Evolutionary conservation across 805 yeast species (phyloP), one percentile per base, ranked within the genome.

Genomic region (Starmerella floricola): DNA sequence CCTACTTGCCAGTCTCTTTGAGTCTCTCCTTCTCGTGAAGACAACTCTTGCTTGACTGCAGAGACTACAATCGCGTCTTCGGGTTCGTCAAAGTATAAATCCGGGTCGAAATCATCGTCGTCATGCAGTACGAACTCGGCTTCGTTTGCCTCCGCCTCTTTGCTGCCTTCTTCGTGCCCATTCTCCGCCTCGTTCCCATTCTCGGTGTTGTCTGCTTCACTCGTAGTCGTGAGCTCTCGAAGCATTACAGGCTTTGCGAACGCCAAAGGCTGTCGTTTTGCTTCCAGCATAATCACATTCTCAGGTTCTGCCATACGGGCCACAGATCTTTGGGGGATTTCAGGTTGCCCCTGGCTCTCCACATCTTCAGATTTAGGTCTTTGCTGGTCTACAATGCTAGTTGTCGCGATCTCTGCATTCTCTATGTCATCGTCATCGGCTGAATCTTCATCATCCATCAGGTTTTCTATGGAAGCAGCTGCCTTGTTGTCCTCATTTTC

Each of bases 241-340:
- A 48, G 29, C 34, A 49, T 37, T 6, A 43, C 48, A 3, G 53
- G 52, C 32, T 36, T 34, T 4, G 44, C 54, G 13, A 40, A 8
- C 17, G 27, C 21, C 10, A 50, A 24, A 17, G 43, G 52, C 24
- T 47, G 44, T 8, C 42, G 44, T 24, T 34, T 45, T 8, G 54
- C 54, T 16, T 41, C 47, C n/a, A 49, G 34, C 38, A 44, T 49
- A n/a, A 36, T 43, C 8, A 35, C 46, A 2, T n/a, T 15, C 16
- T 47, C 52, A 1, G 50, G 41, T 31, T 46, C 50, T 10, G 46
- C 49, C 2, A n/a, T 4, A 3, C 52, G 47, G 5, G 50, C 52
- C 10, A 40, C 27, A 8, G 52, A 48, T 3, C 50, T 41, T 31
- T 34, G 42, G 4, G 50, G 52, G 16, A 48, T 46, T 24, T n/a